Evolutionary conservation across 1,284 basidiomycete species (phyloP).

Genomic region (Crucibulum cyathiforme): DNA sequence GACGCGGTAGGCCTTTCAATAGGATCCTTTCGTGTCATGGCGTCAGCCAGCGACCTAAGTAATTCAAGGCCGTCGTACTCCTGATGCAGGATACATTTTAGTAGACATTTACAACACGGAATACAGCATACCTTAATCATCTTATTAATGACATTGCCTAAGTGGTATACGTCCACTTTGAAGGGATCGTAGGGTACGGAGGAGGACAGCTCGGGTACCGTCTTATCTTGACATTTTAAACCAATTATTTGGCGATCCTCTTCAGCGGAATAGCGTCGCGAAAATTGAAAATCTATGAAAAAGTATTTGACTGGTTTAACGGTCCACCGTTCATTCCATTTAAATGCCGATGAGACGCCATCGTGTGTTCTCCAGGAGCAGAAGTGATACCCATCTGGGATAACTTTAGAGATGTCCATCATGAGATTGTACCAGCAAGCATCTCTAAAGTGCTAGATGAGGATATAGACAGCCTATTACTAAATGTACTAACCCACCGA

Average conservation of each 20-base stretch:
- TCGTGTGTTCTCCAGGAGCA: slow-evolving; percentile 3
- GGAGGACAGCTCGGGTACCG: slow-evolving; percentile 24
- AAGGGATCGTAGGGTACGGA: slow-evolving; percentile 25
- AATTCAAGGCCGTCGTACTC: no score
- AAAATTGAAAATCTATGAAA: slow-evolving; percentile 29
- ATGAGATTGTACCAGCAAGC: slow-evolving; percentile 22
- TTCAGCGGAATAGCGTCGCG: slow-evolving; percentile 9
- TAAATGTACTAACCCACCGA: no score
- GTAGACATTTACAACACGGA: no score
- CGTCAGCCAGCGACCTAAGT: no score
- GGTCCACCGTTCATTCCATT: slow-evolving; percentile 22
- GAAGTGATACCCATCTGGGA: slow-evolving; percentile 26
- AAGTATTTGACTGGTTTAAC: slow-evolving; percentile 23
- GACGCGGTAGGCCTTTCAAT: no score
- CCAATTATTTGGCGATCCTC: slow-evolving; percentile 5
- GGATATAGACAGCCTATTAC: no score
- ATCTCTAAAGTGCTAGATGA: slow-evolving; percentile 12
- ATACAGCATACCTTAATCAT: no score
- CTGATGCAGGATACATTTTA: no score
- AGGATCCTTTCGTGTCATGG: no score
- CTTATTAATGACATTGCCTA: slow-evolving; percentile 18
- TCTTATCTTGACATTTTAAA: slow-evolving; percentile 14
- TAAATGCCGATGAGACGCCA: slow-evolving; percentile 3
- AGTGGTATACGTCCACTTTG: slow-evolving; percentile 28
- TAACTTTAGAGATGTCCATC: slow-evolving; percentile 20